Evolutionary conservation across 441 rosid genomes (phyloP).

Genomic region (Croton setiger): DNA sequence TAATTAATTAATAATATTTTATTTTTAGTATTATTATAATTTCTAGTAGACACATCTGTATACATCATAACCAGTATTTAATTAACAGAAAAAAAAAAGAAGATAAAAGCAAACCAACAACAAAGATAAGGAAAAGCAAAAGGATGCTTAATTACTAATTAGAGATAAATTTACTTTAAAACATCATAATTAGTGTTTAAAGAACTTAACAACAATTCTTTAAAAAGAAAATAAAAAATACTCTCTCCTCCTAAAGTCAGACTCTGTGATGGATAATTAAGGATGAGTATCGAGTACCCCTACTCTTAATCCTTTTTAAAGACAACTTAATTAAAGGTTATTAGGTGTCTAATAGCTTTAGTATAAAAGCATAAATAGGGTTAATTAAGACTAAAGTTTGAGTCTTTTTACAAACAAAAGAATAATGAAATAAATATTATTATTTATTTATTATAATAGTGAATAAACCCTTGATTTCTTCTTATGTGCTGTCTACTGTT

Average conservation of each 20-base stretch:
- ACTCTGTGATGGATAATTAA: neutral
- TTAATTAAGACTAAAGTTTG: conserved; percentile 42
- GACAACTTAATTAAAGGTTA: conserved; percentile 21
- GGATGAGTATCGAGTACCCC: conserved; percentile 1
- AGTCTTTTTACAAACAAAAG: conserved; percentile 36
- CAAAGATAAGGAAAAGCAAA: neutral
- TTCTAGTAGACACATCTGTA: too few relatives aligned
- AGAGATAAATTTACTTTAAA: neutral
- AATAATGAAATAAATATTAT: too few relatives aligned
- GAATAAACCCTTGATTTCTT: conserved; percentile 11
- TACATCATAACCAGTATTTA: neutral
- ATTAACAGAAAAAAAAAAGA: neutral
- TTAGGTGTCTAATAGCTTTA: conserved; percentile 36
- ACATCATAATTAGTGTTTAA: neutral
- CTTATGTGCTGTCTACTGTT: conserved; percentile 44
- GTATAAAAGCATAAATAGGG: conserved; percentile 31
- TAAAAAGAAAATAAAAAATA: neutral
- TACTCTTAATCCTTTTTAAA: neutral
- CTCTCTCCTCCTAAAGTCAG: neutral
- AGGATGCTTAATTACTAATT: neutral
- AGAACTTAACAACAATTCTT: neutral
- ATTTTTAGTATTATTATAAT: too few relatives aligned
- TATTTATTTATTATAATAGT: too few relatives aligned
- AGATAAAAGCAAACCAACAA: neutral
- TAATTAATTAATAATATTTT: too few relatives aligned